Evolutionary conservation across 768 basidiomycete genomes (phyloP), one percentile per base, ranked within the genome.

Genomic region (Clitopilus hobsonii): DNA sequence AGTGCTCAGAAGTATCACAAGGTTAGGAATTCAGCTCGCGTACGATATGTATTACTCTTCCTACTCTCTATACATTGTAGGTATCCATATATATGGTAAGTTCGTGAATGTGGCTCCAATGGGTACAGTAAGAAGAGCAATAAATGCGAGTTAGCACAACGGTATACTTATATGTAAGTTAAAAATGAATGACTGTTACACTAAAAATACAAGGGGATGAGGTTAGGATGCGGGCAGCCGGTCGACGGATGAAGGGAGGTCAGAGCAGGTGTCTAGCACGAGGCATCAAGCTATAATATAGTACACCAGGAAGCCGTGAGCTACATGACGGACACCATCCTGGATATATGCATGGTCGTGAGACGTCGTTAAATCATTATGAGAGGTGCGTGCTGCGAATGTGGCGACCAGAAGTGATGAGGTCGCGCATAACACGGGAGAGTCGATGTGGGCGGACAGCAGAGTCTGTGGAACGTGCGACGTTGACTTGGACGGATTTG

Each of bases 351-450:
- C 50, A 20, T 23, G 13, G 23, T 8, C 13, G 22, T 41, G 26
- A 41, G 18, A 25, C 3, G 41, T 45, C 41, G 41, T 45, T 20
- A 28, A 27, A 38, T 41, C 30, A 56, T 10, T 38, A 59, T 30
- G 55, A 54, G 32, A 36, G 32, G 13, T 36, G 32, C 22, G 11
- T 10, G 22, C 18, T 16, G 41, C 18, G 18, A 20, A 16, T 4
- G 26, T 38, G 49, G 3, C 23, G 48, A 18, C 28, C 56, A 20
- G 58, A 52, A 14, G 60, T 56, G 20, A 63, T 56, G 26, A 67
- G 60, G 2, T 62, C 59, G 36, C 68, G 63, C 69, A 70, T 70
- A 23, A 70, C 58, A 10, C 67, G 69, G 28, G 65, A 66, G 50
- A 69, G 38, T 41, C 65, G 65, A 16, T 66, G 65, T 0, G 66